These are phyloP conservation scores for Auricularia cornea DNA, from an alignment of 768 basidiomycete species.

Conservation along the genomic window DNA sequence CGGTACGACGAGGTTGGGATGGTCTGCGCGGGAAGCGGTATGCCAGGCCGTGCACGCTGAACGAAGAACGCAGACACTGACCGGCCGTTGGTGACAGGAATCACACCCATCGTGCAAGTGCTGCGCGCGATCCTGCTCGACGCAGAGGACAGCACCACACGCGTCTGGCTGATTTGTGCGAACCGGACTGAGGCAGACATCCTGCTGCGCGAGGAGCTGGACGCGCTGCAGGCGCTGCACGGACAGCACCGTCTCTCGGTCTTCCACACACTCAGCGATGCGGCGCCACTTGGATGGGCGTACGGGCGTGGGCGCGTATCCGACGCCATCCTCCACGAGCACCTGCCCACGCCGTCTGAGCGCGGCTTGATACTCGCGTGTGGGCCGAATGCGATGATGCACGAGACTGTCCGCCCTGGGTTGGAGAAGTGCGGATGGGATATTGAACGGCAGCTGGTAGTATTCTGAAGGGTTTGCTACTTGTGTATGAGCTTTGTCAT, in stretches of 20 bases:
- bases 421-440: constrained; percentile 30
- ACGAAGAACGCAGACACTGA: not conserved
- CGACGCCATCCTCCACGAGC: constrained; percentile 26
- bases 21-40: constrained; percentile 51
- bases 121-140: constrained; percentile 40
- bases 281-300: constrained; percentile 30
- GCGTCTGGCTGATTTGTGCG: constrained; percentile 40
- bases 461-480: constrained; percentile 25
- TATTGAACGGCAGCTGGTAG: constrained; percentile 22
- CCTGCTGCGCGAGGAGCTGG: constrained; percentile 41
- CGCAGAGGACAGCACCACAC: constrained; percentile 25
- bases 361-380: constrained; percentile 40
- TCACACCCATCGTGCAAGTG: constrained; percentile 53
- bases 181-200: constrained; percentile 45
- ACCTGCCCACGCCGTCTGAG: constrained; percentile 33
- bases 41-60: constrained; percentile 7
- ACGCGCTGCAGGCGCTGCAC: constrained; percentile 24
- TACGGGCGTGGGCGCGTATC: constrained; percentile 35
- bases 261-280: constrained; percentile 35
- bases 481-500: too few species aligned
- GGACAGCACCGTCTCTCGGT: constrained; percentile 27
- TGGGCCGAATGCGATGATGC: constrained; percentile 39
- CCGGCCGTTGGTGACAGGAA: constrained; percentile 21
- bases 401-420: constrained; percentile 22
- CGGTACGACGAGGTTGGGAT: constrained; percentile 38